Conservation (phyloP, 139 green algal species). For the Coelastrella sp. region DNA sequence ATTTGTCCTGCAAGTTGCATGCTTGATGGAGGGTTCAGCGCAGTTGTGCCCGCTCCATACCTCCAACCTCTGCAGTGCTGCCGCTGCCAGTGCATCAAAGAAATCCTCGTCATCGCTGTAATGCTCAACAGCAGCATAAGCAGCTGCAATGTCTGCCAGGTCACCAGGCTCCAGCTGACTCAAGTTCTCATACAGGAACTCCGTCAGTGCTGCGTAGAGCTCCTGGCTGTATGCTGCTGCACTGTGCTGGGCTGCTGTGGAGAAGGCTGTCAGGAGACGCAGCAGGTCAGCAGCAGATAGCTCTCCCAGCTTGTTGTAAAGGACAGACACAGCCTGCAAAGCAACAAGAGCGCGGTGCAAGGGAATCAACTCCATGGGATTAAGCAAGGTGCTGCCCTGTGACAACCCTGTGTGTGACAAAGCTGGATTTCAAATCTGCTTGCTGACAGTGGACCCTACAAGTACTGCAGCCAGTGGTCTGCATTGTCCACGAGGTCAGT, state of each 20-base stretch:
- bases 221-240: slow-evolving; percentile 42
- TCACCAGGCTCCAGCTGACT: neutral
- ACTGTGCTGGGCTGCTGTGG: slow-evolving; percentile 34
- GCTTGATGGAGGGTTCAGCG: too few species aligned
- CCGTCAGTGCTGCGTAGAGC: slow-evolving; percentile 44
- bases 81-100: slow-evolving; percentile 17
- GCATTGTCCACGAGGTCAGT: too few species aligned
- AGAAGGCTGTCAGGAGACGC: slow-evolving; percentile 9
- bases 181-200: slow-evolving; percentile 48
- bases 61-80: slow-evolving; percentile 19
- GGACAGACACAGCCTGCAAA: slow-evolving; percentile 25
- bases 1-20: too few species aligned
- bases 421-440: too few species aligned
- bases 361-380: too few species aligned
- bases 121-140: slow-evolving; percentile 42
- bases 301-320: slow-evolving; percentile 32
- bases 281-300: slow-evolving; percentile 12
- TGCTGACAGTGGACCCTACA: too few species aligned
- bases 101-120: slow-evolving; percentile 53
- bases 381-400: too few species aligned
- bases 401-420: too few species aligned
- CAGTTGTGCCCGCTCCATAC: too few species aligned
- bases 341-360: neutral
- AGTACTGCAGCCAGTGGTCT: too few species aligned
- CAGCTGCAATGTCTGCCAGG: slow-evolving; percentile 31